Conservation (phyloP, 108 stramenopile genomes). For the Chaetoceros tenuissimus region DNA sequence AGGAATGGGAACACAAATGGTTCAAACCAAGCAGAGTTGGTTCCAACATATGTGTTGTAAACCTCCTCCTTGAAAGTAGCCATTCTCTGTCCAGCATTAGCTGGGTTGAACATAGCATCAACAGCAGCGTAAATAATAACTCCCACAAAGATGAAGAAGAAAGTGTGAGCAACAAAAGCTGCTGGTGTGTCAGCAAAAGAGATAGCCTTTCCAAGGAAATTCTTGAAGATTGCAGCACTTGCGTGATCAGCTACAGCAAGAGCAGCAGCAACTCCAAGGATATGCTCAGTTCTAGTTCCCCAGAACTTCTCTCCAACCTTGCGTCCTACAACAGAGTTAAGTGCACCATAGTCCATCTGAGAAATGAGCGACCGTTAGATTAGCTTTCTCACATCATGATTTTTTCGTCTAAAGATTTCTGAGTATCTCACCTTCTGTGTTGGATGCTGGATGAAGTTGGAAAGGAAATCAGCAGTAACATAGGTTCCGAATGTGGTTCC, state of each 20-base stretch:
- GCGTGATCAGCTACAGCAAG: conserved; percentile 42
- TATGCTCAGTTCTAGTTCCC: conserved; percentile 49
- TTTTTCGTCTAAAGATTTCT: too few relatives aligned
- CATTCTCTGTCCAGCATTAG: conserved; percentile 24
- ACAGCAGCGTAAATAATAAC: conserved; percentile 35
- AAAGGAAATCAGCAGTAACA: conserved; percentile 31
- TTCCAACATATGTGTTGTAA: conserved; percentile 33
- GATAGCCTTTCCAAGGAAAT: conserved; percentile 11
- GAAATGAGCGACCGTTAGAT: too few relatives aligned
- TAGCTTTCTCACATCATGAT: too few relatives aligned
- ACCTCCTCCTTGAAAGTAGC: conserved; percentile 17
- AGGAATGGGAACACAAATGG: conserved; percentile 35
- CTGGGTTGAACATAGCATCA: conserved; percentile 39
- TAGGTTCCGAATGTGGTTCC: conserved; percentile 42
- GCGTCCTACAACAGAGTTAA: conserved; percentile 37
- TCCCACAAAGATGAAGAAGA: conserved; percentile 44
- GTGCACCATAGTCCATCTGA: conserved; percentile 50
- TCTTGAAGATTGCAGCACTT: conserved; percentile 24
- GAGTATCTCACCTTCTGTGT: too few relatives aligned
- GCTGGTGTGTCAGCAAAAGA: conserved; percentile 43
- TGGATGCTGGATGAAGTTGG: conserved; percentile 45
- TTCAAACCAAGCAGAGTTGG: conserved; percentile 44
- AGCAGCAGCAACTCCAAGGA: conserved; percentile 41
- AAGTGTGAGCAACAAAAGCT: conserved; percentile 49
- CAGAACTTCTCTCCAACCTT: conserved; percentile 32